Conservation (phyloP, 352 stramenopile species). For the Phytopythium montanum region DNA sequence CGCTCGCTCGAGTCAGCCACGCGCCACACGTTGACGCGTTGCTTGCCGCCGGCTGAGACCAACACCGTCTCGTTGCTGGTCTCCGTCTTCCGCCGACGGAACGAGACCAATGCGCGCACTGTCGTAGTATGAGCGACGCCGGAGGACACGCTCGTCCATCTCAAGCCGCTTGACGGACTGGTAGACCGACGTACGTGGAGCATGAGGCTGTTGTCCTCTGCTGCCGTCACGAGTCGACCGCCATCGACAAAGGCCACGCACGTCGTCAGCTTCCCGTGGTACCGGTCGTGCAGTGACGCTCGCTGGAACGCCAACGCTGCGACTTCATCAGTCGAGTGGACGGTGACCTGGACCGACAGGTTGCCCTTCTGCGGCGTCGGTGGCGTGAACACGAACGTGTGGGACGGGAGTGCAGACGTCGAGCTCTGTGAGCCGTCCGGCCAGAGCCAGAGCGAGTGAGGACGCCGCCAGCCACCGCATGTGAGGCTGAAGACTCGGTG, state of each 20-base stretch:
- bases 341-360: constrained; percentile 38
- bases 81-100: constrained; percentile 15
- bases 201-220: constrained; percentile 83
- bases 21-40: constrained; percentile 74
- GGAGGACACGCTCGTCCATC: constrained; percentile 47
- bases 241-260: constrained; percentile 44
- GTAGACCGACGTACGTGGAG: constrained; percentile 33
- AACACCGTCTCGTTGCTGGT: constrained; percentile 36
- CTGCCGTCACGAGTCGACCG: constrained; percentile 55
- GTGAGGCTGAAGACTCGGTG: constrained; percentile 76
- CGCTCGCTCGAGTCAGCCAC: constrained; percentile 25
- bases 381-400: constrained; percentile 72
- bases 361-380: constrained; percentile 44
- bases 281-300: constrained; percentile 59
- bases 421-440: constrained; percentile 1
- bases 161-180: constrained; percentile 6
- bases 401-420: constrained; percentile 28
- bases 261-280: constrained; percentile 75
- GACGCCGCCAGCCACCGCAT: constrained; percentile 80
- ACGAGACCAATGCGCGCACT: constrained; percentile 60
- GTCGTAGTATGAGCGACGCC: constrained; percentile 79
- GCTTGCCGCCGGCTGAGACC: constrained; percentile 76
- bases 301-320: constrained; percentile 15
- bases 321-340: constrained; percentile 48
- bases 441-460: constrained; percentile 47